phyloP scores from a whole-genome alignment of 768 basidiomycete genomes.

The Lactarius indigo region DNA sequence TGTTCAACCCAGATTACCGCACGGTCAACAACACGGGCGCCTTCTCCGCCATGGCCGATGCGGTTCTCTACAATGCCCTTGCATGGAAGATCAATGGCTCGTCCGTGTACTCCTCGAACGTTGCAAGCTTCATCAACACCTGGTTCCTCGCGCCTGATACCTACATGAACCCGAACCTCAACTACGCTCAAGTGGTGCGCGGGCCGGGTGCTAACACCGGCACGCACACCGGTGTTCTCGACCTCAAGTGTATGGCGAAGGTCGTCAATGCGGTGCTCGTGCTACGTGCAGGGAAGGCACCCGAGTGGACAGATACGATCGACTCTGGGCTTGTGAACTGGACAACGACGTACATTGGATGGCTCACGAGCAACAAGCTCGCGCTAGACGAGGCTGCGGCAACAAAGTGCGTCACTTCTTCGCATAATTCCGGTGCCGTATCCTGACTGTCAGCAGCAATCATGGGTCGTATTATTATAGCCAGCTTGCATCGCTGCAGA shows the following conservation, averaged over 20 bases:
- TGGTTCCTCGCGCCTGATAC: constrained; percentile 34
- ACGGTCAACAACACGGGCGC: constrained; percentile 31
- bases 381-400: constrained; percentile 26
- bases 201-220: constrained; percentile 13
- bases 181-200: constrained; percentile 23
- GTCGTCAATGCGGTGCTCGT: constrained; percentile 30
- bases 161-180: constrained; percentile 32
- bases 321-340: constrained; percentile 30
- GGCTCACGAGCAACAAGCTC: constrained; percentile 29
- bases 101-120: constrained; percentile 28
- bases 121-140: constrained; percentile 29
- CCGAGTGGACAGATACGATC: constrained; percentile 29
- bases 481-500: constrained; percentile 31
- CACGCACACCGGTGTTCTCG: constrained; percentile 16
- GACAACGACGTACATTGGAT: constrained; percentile 30
- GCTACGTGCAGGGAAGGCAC: constrained; percentile 25
- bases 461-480: constrained; percentile 33
- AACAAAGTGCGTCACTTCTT: constrained; percentile 28
- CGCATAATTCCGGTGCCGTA: background rate
- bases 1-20: constrained; percentile 33
- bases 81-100: constrained; percentile 33
- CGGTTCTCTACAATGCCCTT: constrained; percentile 34
- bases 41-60: constrained; percentile 31
- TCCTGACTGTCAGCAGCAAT: constrained; percentile 27
- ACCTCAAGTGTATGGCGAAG: constrained; percentile 32